Base-by-base conservation (phyloP, 2,329 filamentous ascomycete genomes). In the Pseudogymnoascus sp. region DNA sequence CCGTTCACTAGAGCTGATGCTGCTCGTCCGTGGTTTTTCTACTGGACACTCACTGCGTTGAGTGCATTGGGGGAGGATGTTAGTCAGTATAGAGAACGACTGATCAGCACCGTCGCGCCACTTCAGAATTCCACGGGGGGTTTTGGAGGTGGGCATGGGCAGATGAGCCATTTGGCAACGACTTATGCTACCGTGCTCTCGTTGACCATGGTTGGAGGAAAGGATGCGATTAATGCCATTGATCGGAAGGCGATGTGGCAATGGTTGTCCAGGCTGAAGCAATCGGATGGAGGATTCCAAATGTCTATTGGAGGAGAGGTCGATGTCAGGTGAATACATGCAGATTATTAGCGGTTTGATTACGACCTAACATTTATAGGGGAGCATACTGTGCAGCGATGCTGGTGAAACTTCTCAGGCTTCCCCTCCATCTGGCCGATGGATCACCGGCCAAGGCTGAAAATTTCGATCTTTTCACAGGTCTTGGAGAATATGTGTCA, bases 311-410 rank as follows among this genome's bases (percentile, higher is more conserved):
- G 89, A 65, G 95, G 93, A 64, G 95, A 99, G 78, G 89, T 95
- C 76, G 95, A 99, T 75, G 89, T 97, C 65, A 87, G 91, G 89
- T 90, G 81, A 75, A 81, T 75, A 50, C 61, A 60, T 61, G 44
- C 61, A 46, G 21, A 63, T 34, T n/a, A 25, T 53, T 5, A 18
- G 25, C 37, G 25, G 31, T 5, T 59, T 18, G 38, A 53, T 56
- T 36, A 50, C 40, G 38, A 36, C 59, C 67, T 69, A 61, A 72
- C 60, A 56, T 68, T 66, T 65, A 67, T 69, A 91, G 91, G 73
- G 95, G 93, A 66, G 93, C 92, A 62, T 99, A 96, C 78, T 97
- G 93, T 77, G 91, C 92, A 59, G 84, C 93, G 72, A 88, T 93
- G 64, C 83, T 96, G 63, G 86, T 97, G 69, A 89, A 90, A 7